Base-by-base conservation (phyloP, 2,329 filamentous ascomycete genomes). In the Aspergillus sp. region DNA sequence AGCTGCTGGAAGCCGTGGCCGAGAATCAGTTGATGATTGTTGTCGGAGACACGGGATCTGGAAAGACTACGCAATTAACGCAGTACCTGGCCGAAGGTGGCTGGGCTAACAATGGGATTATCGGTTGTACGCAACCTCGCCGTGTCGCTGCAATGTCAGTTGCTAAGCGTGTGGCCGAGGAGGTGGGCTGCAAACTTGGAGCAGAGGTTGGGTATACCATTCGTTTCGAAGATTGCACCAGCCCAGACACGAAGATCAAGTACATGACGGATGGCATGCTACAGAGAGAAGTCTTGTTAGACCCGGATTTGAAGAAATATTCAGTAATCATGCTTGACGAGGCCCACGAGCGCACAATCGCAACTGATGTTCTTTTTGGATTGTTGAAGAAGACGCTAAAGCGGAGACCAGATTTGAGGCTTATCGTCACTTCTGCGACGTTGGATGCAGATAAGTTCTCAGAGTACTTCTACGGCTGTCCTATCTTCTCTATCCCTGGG, bases 191-290 rank as follows among this genome's bases (percentile, higher is more conserved):
- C 67, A 84, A 88, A 62, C 83, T 98, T 12, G 95, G 95, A 35
- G 87, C 93, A 56, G 93, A 97, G 72, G 93, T 99, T 62, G 95
- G 95, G 55, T 99, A 99, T 73, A 96, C 90, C 7, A 96, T 99
- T 70, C 91, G 95, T 72, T 99, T 99, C 71, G 95, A 99, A 70
- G 95, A 99, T 76, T 90, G 88, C 72, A 97, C 93, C 0, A 90
- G 88, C 63, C 86, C 91, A 2, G 84, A 88, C 17, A 99, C 95
- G 1, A 91, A 88, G 70, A 96, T 99, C 80, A 99, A 99, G 79
- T 99, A 99, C 79, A 97, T 99, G 93, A 99, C 95, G 15, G 95
- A 99, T 69, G 95, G 95, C 75, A 98, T 98, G 90, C 84, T 99
- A 72, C 88, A 97, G 77, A 86, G 95, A 79, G 95, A 99, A 77